These are phyloP conservation scores for Taiwanofungus camphoratus DNA, from an alignment of 1,284 basidiomycete genomes.

Conservation along the genomic window DNA sequence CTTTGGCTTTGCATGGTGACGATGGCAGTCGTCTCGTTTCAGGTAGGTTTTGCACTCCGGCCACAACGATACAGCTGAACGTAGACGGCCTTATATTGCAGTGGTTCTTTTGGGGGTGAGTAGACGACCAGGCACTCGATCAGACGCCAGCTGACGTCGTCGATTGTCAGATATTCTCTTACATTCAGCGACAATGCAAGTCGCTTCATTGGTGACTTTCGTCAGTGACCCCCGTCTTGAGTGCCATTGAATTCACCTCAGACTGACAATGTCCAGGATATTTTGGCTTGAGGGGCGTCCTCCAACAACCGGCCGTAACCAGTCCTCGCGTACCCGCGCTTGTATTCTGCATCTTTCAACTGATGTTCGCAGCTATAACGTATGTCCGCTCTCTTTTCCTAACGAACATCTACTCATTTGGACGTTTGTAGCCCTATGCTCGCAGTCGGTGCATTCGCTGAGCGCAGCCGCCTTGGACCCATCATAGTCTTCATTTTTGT, in stretches of 20 bases:
- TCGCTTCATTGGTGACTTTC: conserved; percentile 37
- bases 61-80: neutral
- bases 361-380: conserved; percentile 87
- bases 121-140: neutral
- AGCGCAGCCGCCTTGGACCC: conserved; percentile 85
- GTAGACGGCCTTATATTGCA: conserved; percentile 10
- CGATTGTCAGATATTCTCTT: conserved; percentile 31
- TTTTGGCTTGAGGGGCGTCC: conserved; percentile 81
- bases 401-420: neutral
- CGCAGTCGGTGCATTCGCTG: conserved; percentile 88
- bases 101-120: conserved; percentile 47
- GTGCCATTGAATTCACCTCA: too few relatives aligned
- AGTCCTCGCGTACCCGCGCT: conserved; percentile 73
- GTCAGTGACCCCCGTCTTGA: conserved; percentile 12
- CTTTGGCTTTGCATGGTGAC: conserved; percentile 81
- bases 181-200: conserved; percentile 44
- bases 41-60: conserved; percentile 21
- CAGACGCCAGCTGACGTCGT: conserved; percentile 1
- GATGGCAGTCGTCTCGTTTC: conserved; percentile 50
- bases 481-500: conserved; percentile 85
- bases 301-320: conserved; percentile 72
- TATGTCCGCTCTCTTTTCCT: conserved; percentile 20
- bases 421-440: conserved; percentile 60
- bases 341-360: conserved; percentile 85
- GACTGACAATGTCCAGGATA: conserved; percentile 38